phyloP scores from a whole-genome alignment of 176 grass and related monocot species.

The Ananas comosus region DNA sequence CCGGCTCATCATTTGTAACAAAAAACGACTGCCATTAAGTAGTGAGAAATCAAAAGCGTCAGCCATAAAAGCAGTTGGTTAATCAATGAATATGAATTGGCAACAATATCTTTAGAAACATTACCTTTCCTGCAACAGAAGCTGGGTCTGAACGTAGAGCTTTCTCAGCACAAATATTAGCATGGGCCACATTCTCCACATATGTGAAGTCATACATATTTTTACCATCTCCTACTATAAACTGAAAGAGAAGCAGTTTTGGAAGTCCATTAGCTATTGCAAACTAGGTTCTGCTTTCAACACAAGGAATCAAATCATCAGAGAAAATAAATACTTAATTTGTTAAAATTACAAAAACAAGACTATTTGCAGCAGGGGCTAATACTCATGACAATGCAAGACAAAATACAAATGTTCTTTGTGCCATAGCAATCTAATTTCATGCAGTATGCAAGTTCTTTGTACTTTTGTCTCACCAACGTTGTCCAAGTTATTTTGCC shows the following conservation, averaged over 20 bases:
- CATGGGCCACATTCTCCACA: constrained; percentile 64
- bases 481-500: too few species aligned
- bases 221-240: constrained; percentile 50
- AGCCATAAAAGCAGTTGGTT: not conserved
- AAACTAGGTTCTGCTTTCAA: too few species aligned
- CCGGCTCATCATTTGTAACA: constrained; percentile 66
- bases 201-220: constrained; percentile 63
- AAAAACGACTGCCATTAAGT: constrained; percentile 63
- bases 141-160: constrained; percentile 36
- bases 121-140: constrained; percentile 66
- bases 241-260: constrained; percentile 33
- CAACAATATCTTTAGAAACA: constrained; percentile 10
- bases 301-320: too few species aligned
- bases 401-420: too few species aligned
- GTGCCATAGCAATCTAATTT: not conserved
- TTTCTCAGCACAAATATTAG: constrained; percentile 56
- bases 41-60: not conserved
- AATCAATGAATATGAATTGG: not conserved
- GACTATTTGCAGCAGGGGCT: not conserved
- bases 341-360: too few species aligned
- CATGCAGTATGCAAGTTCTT: not conserved
- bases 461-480: too few species aligned
- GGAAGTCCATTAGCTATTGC: too few species aligned
- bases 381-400: not conserved
- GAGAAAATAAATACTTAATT: too few species aligned